A percentile compares a stretch with the other conserved stretches of the same genome.
Evolutionary conservation across 108 stramenopile genomes (phyloP).

Genomic region (Cyclotella cryptica): DNA sequence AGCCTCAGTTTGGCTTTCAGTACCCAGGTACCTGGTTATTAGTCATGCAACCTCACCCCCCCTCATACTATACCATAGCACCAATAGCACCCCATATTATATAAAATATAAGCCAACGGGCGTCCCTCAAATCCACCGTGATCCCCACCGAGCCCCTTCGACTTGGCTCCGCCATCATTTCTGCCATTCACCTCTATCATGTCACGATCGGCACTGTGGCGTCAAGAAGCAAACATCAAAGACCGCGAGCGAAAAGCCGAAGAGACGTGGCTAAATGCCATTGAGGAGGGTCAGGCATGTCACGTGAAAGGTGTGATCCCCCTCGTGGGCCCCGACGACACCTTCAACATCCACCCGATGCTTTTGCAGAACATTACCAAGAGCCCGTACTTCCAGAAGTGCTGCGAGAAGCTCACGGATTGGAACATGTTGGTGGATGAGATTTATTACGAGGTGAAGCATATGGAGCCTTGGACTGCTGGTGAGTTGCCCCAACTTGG

Average conservation of each 20-base stretch:
- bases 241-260: conserved; percentile 76
- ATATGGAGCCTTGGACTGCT: conserved; percentile 92
- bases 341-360: conserved; percentile 94
- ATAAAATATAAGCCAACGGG: too few relatives aligned
- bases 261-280: conserved; percentile 65
- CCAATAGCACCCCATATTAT: too few relatives aligned
- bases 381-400: conserved; percentile 87
- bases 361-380: conserved; percentile 83
- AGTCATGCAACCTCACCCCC: too few relatives aligned
- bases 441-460: conserved; percentile 91
- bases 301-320: conserved; percentile 68
- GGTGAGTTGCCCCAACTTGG: conserved; percentile 53
- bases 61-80: too few relatives aligned
- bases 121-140: too few relatives aligned
- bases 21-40: too few relatives aligned
- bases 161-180: too few relatives aligned
- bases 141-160: too few relatives aligned
- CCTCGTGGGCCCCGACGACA: conserved; percentile 78
- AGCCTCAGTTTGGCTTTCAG: too few relatives aligned
- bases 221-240: conserved; percentile 83
- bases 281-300: conserved; percentile 67
- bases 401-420: conserved; percentile 83
- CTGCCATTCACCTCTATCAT: conserved; percentile 36
- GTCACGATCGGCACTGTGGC: conserved; percentile 86
- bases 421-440: conserved; percentile 91